Percentiles rank a stretch among this genome's conserved stretches.
Evolutionary conservation across 2,329 filamentous ascomycete genomes (phyloP).

Genomic region (Uncinocarpus reesii): DNA sequence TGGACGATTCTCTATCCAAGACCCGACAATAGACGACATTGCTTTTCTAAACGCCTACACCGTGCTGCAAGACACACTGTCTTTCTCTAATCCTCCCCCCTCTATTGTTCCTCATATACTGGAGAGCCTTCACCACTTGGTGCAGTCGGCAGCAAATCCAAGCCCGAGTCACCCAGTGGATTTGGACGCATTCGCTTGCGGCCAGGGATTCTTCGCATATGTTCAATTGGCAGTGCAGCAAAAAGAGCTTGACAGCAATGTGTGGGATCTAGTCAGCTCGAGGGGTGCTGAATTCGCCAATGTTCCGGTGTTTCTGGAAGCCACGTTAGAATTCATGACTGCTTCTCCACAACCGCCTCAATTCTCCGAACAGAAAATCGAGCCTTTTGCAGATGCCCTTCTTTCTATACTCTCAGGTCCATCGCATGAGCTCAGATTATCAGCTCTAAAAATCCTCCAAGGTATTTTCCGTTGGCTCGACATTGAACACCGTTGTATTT

Average conservation of each 20-base stretch:
- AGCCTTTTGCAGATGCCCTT: constrained; percentile 54
- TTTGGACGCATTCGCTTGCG: constrained; percentile 61
- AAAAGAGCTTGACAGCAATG: constrained; percentile 47
- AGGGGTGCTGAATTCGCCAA: constrained; percentile 57
- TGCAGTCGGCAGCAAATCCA: constrained; percentile 55
- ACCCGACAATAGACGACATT: constrained; percentile 46
- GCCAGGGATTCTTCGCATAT: constrained; percentile 64
- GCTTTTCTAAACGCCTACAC: constrained; percentile 59
- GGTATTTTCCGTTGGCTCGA: constrained; percentile 44
- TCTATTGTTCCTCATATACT: constrained; percentile 57
- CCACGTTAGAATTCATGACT: constrained; percentile 44
- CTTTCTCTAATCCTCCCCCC: constrained; percentile 48
- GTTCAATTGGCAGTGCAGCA: constrained; percentile 53
- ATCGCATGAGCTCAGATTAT: constrained; percentile 62
- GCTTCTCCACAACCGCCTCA: constrained; percentile 22
- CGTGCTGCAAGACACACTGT: constrained; percentile 51
- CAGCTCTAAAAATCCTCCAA: constrained; percentile 62
- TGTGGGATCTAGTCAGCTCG: constrained; percentile 57
- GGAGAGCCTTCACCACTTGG: constrained; percentile 54
- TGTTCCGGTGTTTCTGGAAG: constrained; percentile 56
- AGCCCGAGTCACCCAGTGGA: constrained; percentile 50
- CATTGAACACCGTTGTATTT: constrained; percentile 38
- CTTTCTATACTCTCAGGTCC: constrained; percentile 64
- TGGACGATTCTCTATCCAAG: constrained; percentile 50
- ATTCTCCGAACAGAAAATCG: constrained; percentile 47